A percentile compares a stretch with the other conserved stretches of the same genome.
Evolutionary conservation across 2,329 filamentous ascomycete species (phyloP).

Genomic region (Ophiocordyceps sinensis): DNA sequence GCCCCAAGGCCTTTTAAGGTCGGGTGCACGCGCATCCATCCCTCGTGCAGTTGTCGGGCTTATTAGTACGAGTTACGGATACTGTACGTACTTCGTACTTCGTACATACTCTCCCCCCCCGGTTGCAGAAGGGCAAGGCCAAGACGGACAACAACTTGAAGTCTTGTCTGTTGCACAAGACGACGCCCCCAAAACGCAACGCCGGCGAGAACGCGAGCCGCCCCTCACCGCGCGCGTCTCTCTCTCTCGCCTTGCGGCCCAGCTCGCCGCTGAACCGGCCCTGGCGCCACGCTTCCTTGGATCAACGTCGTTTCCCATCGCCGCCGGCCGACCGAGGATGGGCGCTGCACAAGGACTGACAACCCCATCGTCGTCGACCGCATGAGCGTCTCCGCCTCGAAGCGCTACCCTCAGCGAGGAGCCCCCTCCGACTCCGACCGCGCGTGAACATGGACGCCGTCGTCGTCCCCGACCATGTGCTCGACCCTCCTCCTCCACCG

Average conservation of each 20-base stretch:
- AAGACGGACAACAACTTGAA: neutral
- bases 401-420: neutral
- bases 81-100: no score
- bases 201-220: neutral
- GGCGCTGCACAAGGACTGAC: constrained; percentile 13
- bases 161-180: neutral
- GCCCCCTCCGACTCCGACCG: neutral
- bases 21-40: neutral
- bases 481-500: constrained; percentile 50
- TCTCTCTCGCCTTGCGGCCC: neutral
- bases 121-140: neutral
- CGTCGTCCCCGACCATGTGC: constrained; percentile 35
- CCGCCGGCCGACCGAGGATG: constrained; percentile 16
- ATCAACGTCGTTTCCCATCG: neutral
- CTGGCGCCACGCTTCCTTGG: neutral
- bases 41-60: no score
- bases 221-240: neutral
- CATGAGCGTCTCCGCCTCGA: constrained; percentile 5
- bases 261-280: neutral
- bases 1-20: neutral
- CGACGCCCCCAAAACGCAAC: neutral
- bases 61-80: no score
- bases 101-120: no score
- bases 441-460: constrained; percentile 34
- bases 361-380: constrained; percentile 9